Base-by-base conservation (phyloP, 345 rosid genomes). In the Sisymbrium irio region DNA sequence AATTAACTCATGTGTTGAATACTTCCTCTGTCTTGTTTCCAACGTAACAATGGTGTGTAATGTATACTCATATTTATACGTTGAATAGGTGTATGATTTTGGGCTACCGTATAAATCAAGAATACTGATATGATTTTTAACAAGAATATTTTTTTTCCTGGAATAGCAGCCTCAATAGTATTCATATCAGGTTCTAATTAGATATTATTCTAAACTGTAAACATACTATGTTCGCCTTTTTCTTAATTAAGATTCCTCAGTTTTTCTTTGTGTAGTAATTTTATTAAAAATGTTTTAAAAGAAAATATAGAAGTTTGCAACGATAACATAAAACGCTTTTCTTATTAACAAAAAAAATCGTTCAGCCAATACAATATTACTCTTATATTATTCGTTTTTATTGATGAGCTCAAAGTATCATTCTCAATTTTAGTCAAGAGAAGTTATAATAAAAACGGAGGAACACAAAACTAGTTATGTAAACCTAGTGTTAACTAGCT, bases 1-100 rank as follows among this genome's bases (percentile, higher is more conserved):
- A 40, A 8, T 42, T 69, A 57, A 33, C 28, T 42, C 6, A 25
- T 51, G 53, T 27, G 51, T 61, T 60, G 19, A 49, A 71, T 49
- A 25, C 82, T 81, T 41, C 71, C 84, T 86, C 87, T 2, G 87
- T 86, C 40, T 86, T 92, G 85, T 93, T 85, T 42, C 89, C 85
- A 8, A 80, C 85, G 62, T 85, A 87, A 49, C 19, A 86, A 49
- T 9, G 79, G 30, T 70, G 39, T 18, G 28, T 59, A 46, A n/a
- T 22, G 39, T n/a, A 36, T 57, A 19, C 19, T 77, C 37, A 93
- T 88, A 80, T 89, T 89, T 1, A 88, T 85, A 3, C 46, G 36
- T 59, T n/a, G 76, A 45, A 62, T 18, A 49, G 1, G 65, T 47
- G 41, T 62, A 28, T 39, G 50, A 49, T 49, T 61, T 61, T 37